phyloP scores from a whole-genome alignment of 2,329 filamentous ascomycete genomes.

The Exserohilum turcica region DNA sequence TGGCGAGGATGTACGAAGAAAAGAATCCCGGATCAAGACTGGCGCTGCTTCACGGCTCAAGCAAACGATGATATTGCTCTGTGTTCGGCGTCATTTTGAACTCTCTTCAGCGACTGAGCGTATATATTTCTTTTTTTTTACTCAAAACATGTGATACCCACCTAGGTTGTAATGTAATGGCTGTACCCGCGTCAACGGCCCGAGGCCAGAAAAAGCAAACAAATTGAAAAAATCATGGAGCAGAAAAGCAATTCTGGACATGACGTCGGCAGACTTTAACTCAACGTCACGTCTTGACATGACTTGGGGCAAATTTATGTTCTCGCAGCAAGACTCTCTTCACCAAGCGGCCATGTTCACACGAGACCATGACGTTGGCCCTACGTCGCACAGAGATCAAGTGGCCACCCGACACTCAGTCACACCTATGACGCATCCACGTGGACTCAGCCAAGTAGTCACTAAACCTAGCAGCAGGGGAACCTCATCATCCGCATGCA shows the following conservation, averaged over 20 bases:
- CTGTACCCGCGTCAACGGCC: background rate
- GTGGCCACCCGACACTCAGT: too few relatives aligned
- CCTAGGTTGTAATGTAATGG: slow-evolving; percentile 4
- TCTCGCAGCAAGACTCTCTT: too few relatives aligned
- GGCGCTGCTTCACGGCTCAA: slow-evolving; percentile 22
- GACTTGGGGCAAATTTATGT: too few relatives aligned
- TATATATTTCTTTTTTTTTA: slow-evolving; percentile 6
- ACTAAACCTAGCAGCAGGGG: too few relatives aligned
- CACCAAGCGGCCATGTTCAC: too few relatives aligned
- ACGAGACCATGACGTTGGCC: too few relatives aligned
- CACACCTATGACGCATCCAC: too few relatives aligned
- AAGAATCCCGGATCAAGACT: slow-evolving; percentile 28
- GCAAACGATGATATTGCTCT: slow-evolving; percentile 2
- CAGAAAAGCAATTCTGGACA: background rate
- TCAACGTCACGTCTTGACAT: background rate
- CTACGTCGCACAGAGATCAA: too few relatives aligned
- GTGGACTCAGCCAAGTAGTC: too few relatives aligned
- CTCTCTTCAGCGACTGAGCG: background rate
- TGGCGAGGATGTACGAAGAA: slow-evolving; percentile 35
- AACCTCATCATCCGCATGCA: too few relatives aligned
- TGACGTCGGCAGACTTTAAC: background rate
- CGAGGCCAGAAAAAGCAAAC: too few relatives aligned
- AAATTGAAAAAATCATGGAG: background rate
- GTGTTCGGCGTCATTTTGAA: background rate
- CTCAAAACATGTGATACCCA: slow-evolving; percentile 26